Conservation (phyloP, 768 basidiomycete genomes). For the Austroboletus festivus region DNA sequence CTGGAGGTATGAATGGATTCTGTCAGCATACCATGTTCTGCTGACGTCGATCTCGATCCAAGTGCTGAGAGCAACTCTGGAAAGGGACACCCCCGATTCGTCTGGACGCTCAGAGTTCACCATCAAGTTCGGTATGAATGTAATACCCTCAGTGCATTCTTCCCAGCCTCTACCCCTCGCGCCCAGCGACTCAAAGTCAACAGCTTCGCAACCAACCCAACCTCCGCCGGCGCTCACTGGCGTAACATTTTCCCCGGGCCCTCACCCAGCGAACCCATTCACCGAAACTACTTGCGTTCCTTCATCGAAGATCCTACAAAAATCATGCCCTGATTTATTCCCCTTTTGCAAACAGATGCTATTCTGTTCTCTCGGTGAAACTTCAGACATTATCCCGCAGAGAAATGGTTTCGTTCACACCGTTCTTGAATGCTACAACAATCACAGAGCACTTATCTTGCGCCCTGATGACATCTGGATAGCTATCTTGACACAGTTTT, state of each 20-base stretch:
- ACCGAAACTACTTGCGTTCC: too few relatives aligned
- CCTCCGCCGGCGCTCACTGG: too few relatives aligned
- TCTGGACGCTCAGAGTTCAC: neutral
- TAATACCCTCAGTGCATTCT: too few relatives aligned
- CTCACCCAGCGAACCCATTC: too few relatives aligned
- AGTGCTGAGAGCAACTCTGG: slow-evolving; percentile 17
- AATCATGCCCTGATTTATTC: too few relatives aligned
- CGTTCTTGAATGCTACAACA: slow-evolving; percentile 24
- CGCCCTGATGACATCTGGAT: slow-evolving; percentile 46
- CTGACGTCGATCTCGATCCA: neutral
- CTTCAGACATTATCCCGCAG: slow-evolving; percentile 16
- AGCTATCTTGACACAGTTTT: slow-evolving; percentile 30
- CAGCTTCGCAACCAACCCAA: too few relatives aligned
- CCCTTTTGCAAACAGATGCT: too few relatives aligned
- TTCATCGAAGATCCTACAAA: too few relatives aligned
- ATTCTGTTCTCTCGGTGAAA: too few relatives aligned
- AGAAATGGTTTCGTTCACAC: slow-evolving; percentile 30
- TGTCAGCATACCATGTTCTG: neutral
- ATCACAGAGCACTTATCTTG: slow-evolving; percentile 33
- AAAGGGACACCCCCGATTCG: neutral
- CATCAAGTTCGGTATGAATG: slow-evolving; percentile 20
- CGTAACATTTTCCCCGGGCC: too few relatives aligned
- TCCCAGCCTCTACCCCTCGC: too few relatives aligned
- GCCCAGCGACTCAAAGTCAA: too few relatives aligned
- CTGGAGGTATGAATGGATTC: slow-evolving; percentile 8